Evolutionary conservation across 1,139 yeast genomes (phyloP).

Genomic region (Kazachstania sp.): DNA sequence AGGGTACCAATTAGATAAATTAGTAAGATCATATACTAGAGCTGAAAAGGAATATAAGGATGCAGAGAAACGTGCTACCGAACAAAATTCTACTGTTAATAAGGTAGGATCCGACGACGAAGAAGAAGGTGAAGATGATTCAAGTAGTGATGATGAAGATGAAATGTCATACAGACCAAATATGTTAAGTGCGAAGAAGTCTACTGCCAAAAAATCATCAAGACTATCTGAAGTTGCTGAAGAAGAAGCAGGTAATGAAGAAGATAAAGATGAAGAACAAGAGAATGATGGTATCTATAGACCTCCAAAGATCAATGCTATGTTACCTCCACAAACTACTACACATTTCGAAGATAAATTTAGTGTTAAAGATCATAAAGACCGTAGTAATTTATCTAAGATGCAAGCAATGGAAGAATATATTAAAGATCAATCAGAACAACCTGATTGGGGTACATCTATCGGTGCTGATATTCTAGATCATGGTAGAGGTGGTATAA

Average conservation of each 20-base stretch:
- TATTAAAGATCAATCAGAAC: constrained; percentile 68
- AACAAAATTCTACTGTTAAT: constrained; percentile 18
- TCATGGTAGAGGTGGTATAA: constrained; percentile 84
- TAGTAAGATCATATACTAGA: constrained; percentile 66
- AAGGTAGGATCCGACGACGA: constrained; percentile 30
- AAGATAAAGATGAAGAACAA: constrained; percentile 17
- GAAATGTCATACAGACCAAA: constrained; percentile 64
- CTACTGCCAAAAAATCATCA: constrained; percentile 10
- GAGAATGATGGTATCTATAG: constrained; percentile 49
- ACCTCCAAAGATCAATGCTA: constrained; percentile 89
- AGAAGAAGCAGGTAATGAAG: constrained; percentile 6
- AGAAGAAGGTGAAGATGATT: constrained; percentile 33
- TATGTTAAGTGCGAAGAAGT: constrained; percentile 29
- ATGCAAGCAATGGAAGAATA: constrained; percentile 95
- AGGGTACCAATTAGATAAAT: constrained; percentile 81
- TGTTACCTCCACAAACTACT: constrained; percentile 49
- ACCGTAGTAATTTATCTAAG: constrained; percentile 42
- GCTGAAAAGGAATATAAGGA: constrained; percentile 46
- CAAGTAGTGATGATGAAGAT: constrained; percentile 27
- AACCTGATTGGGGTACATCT: constrained; percentile 80
- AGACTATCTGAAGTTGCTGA: constrained; percentile 1
- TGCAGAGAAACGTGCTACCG: constrained; percentile 28
- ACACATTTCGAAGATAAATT: constrained; percentile 32
- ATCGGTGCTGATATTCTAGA: constrained; percentile 85
- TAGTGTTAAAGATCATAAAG: constrained; percentile 33